A percentile compares a stretch with the other conserved stretches of the same genome.
Evolutionary conservation across 1,284 basidiomycete genomes (phyloP).

Genomic region (Sanghuangporus weigelae): DNA sequence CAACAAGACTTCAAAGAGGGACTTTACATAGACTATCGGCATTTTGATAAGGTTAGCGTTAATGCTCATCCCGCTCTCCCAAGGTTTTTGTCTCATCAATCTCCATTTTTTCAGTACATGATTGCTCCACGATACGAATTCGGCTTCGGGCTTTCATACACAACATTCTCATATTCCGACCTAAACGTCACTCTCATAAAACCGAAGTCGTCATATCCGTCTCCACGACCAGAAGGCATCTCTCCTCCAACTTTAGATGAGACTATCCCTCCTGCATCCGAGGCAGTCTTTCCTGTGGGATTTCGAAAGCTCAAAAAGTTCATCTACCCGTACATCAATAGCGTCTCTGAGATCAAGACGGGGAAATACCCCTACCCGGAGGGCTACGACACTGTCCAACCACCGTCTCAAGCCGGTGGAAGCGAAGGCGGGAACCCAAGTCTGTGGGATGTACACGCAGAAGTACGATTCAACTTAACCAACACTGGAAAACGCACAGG

Average conservation of each 20-base stretch:
- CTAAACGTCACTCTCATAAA: constrained; percentile 20
- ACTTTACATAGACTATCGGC: constrained; percentile 54
- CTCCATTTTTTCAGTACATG: constrained; percentile 25
- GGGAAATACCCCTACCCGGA: constrained; percentile 17
- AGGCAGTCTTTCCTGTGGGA: constrained; percentile 8
- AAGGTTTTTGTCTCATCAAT: background rate
- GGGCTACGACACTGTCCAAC: constrained; percentile 11
- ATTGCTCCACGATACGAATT: constrained; percentile 59
- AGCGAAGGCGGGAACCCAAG: constrained; percentile 18
- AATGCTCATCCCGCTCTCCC: background rate
- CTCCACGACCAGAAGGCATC: constrained; percentile 2
- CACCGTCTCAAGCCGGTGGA: constrained; percentile 12
- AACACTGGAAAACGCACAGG: constrained; percentile 14
- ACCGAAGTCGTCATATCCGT: constrained; percentile 13
- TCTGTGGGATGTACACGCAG: constrained; percentile 16
- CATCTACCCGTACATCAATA: constrained; percentile 14
- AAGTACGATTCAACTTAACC: constrained; percentile 10
- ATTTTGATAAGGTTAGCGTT: constrained; percentile 36
- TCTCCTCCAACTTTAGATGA: constrained; percentile 3
- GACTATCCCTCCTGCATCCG: constrained; percentile 7
- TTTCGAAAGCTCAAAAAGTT: constrained; percentile 16
- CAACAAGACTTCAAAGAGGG: constrained; percentile 25
- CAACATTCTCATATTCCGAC: constrained; percentile 40
- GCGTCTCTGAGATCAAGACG: constrained; percentile 2
- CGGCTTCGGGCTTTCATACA: constrained; percentile 56